Base-by-base conservation (phyloP, 495 filamentous ascomycete genomes). In the Annulohypoxylon moriforme region DNA sequence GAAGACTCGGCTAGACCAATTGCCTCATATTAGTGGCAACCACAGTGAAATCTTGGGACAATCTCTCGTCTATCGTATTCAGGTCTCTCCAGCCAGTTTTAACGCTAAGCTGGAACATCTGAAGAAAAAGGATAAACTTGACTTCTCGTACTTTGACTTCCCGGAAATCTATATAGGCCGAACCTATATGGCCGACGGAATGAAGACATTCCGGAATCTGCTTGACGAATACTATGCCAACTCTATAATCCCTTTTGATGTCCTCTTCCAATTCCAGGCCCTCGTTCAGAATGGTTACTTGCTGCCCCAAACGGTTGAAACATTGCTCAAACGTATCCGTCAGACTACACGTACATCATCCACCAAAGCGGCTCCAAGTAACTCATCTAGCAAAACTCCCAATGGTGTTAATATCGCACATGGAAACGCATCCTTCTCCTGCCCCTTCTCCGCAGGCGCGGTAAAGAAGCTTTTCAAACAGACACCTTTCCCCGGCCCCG, bases 221-320 rank as follows among this genome's bases (percentile, higher is more conserved):
- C 69, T 84, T 4, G 1, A 11, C 0, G 4, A 62, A 0, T 77
- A 62, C 63, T 55, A 44, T 36, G 18, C 9, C 14, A 42, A 18
- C 0, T 42, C 25, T 9, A 38, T 36, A 7, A 64, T 80, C 27
- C 83, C 77, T 0, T 84, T 79, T 55, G 78, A 64, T 16, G 68
- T 79, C 14, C 76, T 79, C 2, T 87, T 86, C 57, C 81, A 89
- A 56, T 76, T 89, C 3, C 82, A 89, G 55, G 84, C 82, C 18
- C 77, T 90, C 5, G 83, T 84, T 4, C 77, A 81, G 58, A 88
- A 89, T 66, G 78, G 80, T 8, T 84, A 83, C 61, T 79, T 90
- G 1, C 68, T 85, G 11, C 87, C 87, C 8, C 40, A 42, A 0
- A 83, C 74, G 3, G 82, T 87, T 8, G 24, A 71, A 7, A 40